phyloP scores from a whole-genome alignment of 2,329 filamentous ascomycete species.

The Hymenotorrendiella dingleyae region DNA sequence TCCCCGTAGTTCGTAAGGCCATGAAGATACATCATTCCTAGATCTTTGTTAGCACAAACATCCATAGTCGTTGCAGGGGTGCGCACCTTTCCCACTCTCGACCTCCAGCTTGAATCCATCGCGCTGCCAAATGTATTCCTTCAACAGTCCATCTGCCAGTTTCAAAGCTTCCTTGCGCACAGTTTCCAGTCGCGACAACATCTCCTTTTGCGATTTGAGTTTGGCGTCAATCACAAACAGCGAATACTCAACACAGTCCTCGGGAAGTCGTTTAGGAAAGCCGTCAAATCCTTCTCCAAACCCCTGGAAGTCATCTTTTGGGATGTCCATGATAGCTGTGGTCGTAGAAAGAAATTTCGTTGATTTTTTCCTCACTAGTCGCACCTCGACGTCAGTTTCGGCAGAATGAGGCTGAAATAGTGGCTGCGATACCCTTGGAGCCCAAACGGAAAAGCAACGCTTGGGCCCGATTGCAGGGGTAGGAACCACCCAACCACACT shows the following conservation, averaged over 20 bases:
- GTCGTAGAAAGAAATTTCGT: not conserved
- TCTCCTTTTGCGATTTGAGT: constrained; percentile 45
- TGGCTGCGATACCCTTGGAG: not conserved
- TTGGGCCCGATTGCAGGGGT: not conserved
- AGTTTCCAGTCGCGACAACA: constrained; percentile 61
- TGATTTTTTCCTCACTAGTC: no score
- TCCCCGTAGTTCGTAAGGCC: constrained; percentile 86
- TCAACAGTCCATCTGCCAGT: constrained; percentile 59
- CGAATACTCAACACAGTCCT: constrained; percentile 82
- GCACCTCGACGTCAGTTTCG: not conserved
- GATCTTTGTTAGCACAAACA: constrained; percentile 5
- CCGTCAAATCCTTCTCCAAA: constrained; percentile 55
- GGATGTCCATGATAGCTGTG: constrained; percentile 28
- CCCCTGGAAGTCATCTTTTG: constrained; percentile 55
- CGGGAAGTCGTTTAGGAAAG: constrained; percentile 62
- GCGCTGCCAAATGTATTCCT: constrained; percentile 92
- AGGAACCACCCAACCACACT: no score
- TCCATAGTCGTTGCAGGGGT: not conserved
- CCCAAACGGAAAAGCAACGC: not conserved
- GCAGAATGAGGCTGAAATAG: constrained; percentile 1
- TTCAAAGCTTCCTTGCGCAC: constrained; percentile 64
- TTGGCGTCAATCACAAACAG: constrained; percentile 63
- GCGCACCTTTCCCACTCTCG: constrained; percentile 52
- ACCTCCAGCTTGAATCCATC: constrained; percentile 63
- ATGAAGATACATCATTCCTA: constrained; percentile 57